These are phyloP conservation scores for Chlorociboria aeruginascens DNA, from an alignment of 495 filamentous ascomycete species.

Conservation along the genomic window DNA sequence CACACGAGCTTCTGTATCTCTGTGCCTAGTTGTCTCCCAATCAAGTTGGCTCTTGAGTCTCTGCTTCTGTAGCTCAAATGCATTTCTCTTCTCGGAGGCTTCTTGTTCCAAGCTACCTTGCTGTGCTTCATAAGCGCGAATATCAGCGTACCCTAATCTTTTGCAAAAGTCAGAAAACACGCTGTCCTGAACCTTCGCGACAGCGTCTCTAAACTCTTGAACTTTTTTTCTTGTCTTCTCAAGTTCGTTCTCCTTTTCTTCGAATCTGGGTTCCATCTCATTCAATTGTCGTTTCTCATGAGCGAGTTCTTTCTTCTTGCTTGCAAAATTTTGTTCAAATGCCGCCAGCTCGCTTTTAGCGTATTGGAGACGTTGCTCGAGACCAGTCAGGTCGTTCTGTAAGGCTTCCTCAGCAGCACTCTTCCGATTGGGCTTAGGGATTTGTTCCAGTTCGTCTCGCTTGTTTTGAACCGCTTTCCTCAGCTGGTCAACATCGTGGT, in stretches of 20 bases:
- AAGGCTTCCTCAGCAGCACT: constrained; percentile 68
- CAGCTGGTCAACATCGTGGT: constrained; percentile 68
- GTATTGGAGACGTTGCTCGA: constrained; percentile 67
- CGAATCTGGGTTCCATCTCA: constrained; percentile 66
- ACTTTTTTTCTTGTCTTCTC: constrained; percentile 54
- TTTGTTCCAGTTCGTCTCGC: constrained; percentile 54
- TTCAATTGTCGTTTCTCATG: constrained; percentile 57
- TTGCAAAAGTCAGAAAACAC: constrained; percentile 82
- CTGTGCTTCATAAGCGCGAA: constrained; percentile 85
- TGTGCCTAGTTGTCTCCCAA: constrained; percentile 44
- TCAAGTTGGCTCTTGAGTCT: constrained; percentile 65
- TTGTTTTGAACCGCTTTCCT: constrained; percentile 55
- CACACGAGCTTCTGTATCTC: constrained; percentile 41
- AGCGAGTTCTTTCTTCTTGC: constrained; percentile 74
- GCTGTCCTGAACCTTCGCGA: constrained; percentile 76
- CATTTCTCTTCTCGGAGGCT: constrained; percentile 69
- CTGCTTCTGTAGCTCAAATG: constrained; percentile 75
- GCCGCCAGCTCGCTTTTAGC: constrained; percentile 63
- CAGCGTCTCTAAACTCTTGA: constrained; percentile 57
- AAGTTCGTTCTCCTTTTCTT: constrained; percentile 55
- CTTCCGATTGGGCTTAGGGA: constrained; percentile 64
- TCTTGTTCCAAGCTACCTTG: constrained; percentile 88
- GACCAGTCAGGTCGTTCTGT: constrained; percentile 64
- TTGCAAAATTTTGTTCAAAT: constrained; percentile 75
- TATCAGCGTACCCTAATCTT: constrained; percentile 74